Evolutionary conservation across 345 rosid genomes (phyloP).

Genomic region (Crucihimalaya himalaica): DNA sequence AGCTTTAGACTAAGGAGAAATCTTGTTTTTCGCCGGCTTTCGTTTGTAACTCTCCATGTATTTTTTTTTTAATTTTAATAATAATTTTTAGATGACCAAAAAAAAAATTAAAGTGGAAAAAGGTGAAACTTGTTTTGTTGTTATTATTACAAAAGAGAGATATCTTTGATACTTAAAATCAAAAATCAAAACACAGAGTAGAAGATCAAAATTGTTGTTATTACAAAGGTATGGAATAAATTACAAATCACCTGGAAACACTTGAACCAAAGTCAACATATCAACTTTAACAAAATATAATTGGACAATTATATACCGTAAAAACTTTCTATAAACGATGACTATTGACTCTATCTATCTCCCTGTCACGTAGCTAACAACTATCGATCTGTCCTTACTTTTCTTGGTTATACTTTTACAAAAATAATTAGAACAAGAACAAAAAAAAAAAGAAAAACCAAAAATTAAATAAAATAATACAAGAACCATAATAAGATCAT

Average conservation of each 20-base stretch:
- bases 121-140: background rate
- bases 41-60: too few species aligned
- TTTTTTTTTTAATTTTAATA: too few species aligned
- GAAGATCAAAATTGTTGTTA: slow-evolving; percentile 36
- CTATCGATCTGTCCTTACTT: slow-evolving; percentile 26
- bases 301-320: slow-evolving; percentile 6
- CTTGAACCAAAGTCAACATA: slow-evolving; percentile 16
- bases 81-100: too few species aligned
- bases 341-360: slow-evolving; percentile 18
- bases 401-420: background rate
- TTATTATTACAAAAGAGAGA: slow-evolving; percentile 13
- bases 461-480: slow-evolving; percentile 27
- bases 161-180: background rate
- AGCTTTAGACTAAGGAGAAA: too few species aligned
- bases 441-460: background rate
- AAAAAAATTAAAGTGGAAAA: too few species aligned
- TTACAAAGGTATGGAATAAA: slow-evolving; percentile 22
- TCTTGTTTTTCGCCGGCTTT: too few species aligned
- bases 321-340: slow-evolving; percentile 35
- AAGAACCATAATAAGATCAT: slow-evolving; percentile 16
- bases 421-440: background rate
- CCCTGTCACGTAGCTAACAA: slow-evolving; percentile 31
- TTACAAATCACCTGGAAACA: slow-evolving; percentile 21
- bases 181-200: background rate
- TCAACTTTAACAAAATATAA: slow-evolving; percentile 25